A percentile compares a stretch with the other conserved stretches of the same genome.
phyloP scores from a whole-genome alignment of 2,329 filamentous ascomycete genomes.

The Phialemoniopsis sp. region DNA sequence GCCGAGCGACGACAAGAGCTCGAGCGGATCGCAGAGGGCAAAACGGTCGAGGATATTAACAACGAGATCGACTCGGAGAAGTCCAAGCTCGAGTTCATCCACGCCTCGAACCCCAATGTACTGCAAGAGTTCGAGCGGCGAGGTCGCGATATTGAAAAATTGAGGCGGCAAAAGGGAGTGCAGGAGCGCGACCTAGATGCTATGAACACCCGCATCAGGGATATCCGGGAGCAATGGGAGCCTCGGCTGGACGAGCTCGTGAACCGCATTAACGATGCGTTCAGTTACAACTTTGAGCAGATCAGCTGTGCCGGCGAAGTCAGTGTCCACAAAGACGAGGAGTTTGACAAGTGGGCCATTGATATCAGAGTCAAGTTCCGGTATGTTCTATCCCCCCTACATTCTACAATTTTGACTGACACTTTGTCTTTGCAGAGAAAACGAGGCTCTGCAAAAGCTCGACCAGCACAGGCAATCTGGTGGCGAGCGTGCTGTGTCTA shows the following conservation, averaged over 20 bases:
- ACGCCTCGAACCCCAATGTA: conserved; percentile 70
- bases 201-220: conserved; percentile 54
- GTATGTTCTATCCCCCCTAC: conserved; percentile 37
- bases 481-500: conserved; percentile 92
- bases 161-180: conserved; percentile 53
- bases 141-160: conserved; percentile 62
- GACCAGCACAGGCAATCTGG: conserved; percentile 93
- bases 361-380: conserved; percentile 95
- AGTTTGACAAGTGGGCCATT: conserved; percentile 92
- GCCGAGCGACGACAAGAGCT: conserved; percentile 35
- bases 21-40: conserved; percentile 37
- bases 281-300: conserved; percentile 87
- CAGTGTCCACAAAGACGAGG: conserved; percentile 79
- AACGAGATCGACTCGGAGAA: conserved; percentile 70
- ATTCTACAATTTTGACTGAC: conserved; percentile 10
- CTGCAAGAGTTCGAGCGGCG: conserved; percentile 76
- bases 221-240: conserved; percentile 74
- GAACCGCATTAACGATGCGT: conserved; percentile 79
- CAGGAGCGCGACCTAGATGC: conserved; percentile 50
- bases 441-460: conserved; percentile 78
- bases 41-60: conserved; percentile 61
- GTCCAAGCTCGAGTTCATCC: conserved; percentile 74
- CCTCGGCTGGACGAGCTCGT: conserved; percentile 76
- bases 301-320: conserved; percentile 95
- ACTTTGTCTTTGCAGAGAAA: conserved; percentile 46